Base-by-base conservation (phyloP, 331 rosid species). In the Erythrophleum ivorense region DNA sequence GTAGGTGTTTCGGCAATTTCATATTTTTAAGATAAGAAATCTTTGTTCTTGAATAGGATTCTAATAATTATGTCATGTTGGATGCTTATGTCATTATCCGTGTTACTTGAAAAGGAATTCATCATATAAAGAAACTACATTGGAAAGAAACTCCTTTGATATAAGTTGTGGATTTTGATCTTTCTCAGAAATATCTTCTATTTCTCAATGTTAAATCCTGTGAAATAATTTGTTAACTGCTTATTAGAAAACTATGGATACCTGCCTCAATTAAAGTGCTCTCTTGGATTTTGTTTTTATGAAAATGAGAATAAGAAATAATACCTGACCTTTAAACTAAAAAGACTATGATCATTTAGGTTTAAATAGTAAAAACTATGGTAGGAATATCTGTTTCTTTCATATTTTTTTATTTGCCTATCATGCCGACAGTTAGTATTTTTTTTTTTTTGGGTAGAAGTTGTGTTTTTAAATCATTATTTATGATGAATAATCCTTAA, bases 151-250 rank as follows among this genome's bases (percentile, higher is more conserved):
- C 43, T 70, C 5, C 57, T 68, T 41, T 29, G 4, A 36, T 48
- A 54, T 62, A 81, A 76, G 18, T 18, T 63, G 59, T 16, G 57
- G 81, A 70, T 80, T 46, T 75, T 48, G 59, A 16, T 80, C 38
- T 80, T 74, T 16, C 14, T 34, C 29, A 40, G 41, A 70, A 45
- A 38, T 48, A 58, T 78, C 19, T 34, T 81, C 21, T 49, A 5
- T 73, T 49, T 45, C 9, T 69, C 62, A 58, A 60, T n/a, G 46
- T 31, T 62, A 71, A 70, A 29, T 36, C 71, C 2, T 9, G 6
- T 64, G 71, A 18, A 65, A 65, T 58, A 59, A 68, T 40, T 14
- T 64, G 29, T 78, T 46, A 9, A 54, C 38, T 64, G 31, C 71
- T 58, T 60, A 29, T 16, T 38, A 74, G 48, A 43, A 43, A 43